A percentile compares a stretch with the other conserved stretches of the same genome.
These are phyloP conservation scores for Rehmannia glutinosa DNA, from an alignment of 257 asterid genomes.

Conservation along the genomic window DNA sequence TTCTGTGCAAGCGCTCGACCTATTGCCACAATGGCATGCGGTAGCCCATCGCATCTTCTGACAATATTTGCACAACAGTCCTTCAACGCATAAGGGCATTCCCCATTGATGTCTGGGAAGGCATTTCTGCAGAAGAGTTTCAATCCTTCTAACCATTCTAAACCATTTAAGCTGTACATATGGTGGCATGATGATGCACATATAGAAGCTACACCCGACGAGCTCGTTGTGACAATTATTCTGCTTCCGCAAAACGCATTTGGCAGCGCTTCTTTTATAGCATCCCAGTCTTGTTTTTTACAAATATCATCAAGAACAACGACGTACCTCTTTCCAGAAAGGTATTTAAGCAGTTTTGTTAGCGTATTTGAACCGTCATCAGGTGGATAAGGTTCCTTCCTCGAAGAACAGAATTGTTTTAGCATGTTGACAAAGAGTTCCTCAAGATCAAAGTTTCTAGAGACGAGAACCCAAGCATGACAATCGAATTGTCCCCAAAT, in stretches of 20 bases:
- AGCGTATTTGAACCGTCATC: background rate
- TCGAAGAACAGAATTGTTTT: background rate
- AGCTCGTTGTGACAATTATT: conserved; percentile 40
- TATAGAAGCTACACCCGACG: conserved; percentile 23
- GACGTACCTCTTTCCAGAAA: conserved; percentile 25
- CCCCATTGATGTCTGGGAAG: conserved; percentile 25
- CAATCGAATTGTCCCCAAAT: conserved; percentile 23
- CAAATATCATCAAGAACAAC: conserved; percentile 50
- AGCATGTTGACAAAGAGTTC: conserved; percentile 9
- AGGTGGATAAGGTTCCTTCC: background rate
- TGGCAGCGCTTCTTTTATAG: conserved; percentile 33
- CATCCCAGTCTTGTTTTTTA: conserved; percentile 28
- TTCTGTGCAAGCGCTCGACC: conserved; percentile 35
- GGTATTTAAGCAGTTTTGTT: conserved; percentile 1
- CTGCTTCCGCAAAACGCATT: conserved; percentile 34
- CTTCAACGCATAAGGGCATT: conserved; percentile 36
- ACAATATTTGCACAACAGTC: conserved; percentile 12
- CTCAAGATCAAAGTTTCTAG: background rate
- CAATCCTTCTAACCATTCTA: conserved; percentile 31
- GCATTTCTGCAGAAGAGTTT: conserved; percentile 47
- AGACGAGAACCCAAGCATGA: conserved; percentile 32
- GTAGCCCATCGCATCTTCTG: conserved; percentile 37
- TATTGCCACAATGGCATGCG: conserved; percentile 37
- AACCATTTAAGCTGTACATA: background rate
- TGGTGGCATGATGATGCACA: conserved; percentile 19